These are phyloP conservation scores for Perilla frutescens DNA, from an alignment of 257 asterid genomes.

Conservation along the genomic window DNA sequence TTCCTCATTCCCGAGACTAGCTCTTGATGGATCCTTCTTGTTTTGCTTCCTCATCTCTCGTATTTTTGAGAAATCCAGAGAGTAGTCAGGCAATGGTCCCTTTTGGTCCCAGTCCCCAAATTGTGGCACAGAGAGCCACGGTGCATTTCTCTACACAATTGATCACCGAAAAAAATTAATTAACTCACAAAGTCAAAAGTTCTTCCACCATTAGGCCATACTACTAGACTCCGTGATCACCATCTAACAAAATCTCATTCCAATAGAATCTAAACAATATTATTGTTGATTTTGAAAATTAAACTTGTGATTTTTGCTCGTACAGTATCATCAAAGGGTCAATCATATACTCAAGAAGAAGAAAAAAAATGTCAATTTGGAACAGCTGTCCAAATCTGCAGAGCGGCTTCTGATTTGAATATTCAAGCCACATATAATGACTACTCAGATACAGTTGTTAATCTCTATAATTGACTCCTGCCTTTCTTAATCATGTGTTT, in stretches of 20 bases:
- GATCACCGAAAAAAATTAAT: not conserved
- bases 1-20: constrained; percentile 90
- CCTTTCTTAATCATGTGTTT: constrained; percentile 16
- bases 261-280: not conserved
- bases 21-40: constrained; percentile 83
- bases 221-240: not conserved
- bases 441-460: constrained; percentile 17
- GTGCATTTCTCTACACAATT: constrained; percentile 55
- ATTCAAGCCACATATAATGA: constrained; percentile 24
- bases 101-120: constrained; percentile 98
- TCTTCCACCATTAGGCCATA: not conserved
- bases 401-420: constrained; percentile 11
- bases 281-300: constrained; percentile 1
- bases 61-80: constrained; percentile 85
- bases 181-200: constrained; percentile 18
- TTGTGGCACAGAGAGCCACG: constrained; percentile 93
- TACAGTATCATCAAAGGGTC: not conserved
- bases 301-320: not conserved
- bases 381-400: constrained; percentile 4
- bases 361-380: not conserved
- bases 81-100: constrained; percentile 78
- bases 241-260: not conserved
- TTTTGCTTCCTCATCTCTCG: constrained; percentile 89
- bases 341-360: not conserved
- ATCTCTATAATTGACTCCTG: constrained; percentile 30